These are phyloP conservation scores for Sphaerulina vaccinii DNA, from an alignment of 2,329 filamentous ascomycete genomes.

Conservation along the genomic window DNA sequence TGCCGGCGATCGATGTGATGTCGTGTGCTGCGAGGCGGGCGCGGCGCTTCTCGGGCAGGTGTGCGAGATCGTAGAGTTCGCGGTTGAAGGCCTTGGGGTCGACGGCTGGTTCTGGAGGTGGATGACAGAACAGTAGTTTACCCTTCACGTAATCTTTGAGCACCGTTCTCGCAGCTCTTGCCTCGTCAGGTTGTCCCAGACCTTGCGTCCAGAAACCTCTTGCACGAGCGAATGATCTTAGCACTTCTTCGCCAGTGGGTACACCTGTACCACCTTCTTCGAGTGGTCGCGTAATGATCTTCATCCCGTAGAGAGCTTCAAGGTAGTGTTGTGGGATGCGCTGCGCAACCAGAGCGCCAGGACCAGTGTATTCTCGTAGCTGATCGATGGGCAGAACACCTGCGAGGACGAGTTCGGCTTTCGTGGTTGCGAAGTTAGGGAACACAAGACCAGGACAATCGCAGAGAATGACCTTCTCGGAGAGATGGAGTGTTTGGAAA, in stretches of 20 bases:
- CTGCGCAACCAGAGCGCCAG: slow-evolving; percentile 75
- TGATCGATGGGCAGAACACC: slow-evolving; percentile 96
- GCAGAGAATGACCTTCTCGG: slow-evolving; percentile 83
- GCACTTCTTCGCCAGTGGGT: slow-evolving; percentile 79
- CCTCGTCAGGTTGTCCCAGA: slow-evolving; percentile 83
- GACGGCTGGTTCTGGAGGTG: slow-evolving; percentile 63
- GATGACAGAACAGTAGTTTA: slow-evolving; percentile 88
- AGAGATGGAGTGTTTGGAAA: slow-evolving; percentile 96
- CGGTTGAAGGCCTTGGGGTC: slow-evolving; percentile 78
- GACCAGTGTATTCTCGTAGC: slow-evolving; percentile 86
- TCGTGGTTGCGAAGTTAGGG: slow-evolving; percentile 94
- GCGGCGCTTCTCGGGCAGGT: slow-evolving; percentile 79
- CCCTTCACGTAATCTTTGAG: slow-evolving; percentile 98
- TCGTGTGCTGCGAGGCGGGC: slow-evolving; percentile 58
- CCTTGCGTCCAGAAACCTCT: slow-evolving; percentile 89
- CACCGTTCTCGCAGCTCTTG: slow-evolving; percentile 81
- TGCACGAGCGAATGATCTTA: slow-evolving; percentile 82
- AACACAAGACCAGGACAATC: slow-evolving; percentile 99
- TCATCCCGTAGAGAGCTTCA: slow-evolving; percentile 91
- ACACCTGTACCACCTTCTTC: slow-evolving; percentile 92
- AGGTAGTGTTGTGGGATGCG: slow-evolving; percentile 85
- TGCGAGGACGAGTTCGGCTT: slow-evolving; percentile 93
- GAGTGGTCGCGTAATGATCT: slow-evolving; percentile 72
- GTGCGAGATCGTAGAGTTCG: slow-evolving; percentile 79
- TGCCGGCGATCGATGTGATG: slow-evolving; percentile 34